phyloP scores from a whole-genome alignment of 2,329 filamentous ascomycete species.

The Botryotinia globosa region DNA sequence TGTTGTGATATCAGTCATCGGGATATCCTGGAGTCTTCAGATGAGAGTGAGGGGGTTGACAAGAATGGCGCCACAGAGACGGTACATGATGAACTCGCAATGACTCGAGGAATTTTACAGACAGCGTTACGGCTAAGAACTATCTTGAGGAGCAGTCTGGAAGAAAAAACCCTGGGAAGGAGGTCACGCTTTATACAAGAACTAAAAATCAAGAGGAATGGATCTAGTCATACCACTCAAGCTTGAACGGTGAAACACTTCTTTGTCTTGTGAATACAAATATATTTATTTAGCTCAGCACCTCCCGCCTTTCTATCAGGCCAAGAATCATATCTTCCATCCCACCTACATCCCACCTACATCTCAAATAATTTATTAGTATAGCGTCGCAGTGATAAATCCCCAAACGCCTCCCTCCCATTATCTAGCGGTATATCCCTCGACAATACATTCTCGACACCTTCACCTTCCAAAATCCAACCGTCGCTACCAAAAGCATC shows the following conservation, averaged over 20 bases:
- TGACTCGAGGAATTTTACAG: no score
- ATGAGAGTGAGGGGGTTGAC: no score
- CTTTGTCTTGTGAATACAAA: neutral
- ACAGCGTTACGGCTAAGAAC: no score
- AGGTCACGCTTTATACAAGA: neutral
- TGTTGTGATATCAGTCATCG: no score
- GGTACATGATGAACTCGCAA: no score
- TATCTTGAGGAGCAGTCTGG: no score
- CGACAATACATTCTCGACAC: neutral
- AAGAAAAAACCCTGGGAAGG: accelerated
- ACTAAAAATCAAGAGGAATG: neutral
- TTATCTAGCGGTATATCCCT: neutral
- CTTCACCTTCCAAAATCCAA: slow-evolving; percentile 4
- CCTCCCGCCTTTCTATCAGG: accelerated
- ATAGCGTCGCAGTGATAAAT: neutral
- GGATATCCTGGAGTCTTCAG: no score
- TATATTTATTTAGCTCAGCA: neutral
- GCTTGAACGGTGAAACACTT: neutral
- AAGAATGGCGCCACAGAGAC: no score
- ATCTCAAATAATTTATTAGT: neutral
- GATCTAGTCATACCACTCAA: neutral
- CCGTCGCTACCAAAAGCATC: neutral
- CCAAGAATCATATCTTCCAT: neutral
- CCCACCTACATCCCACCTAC: neutral
- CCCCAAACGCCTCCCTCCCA: slow-evolving; percentile 10